Evolutionary conservation across 495 filamentous ascomycete species (phyloP).

Genomic region (Trichoderma erinaceum): DNA sequence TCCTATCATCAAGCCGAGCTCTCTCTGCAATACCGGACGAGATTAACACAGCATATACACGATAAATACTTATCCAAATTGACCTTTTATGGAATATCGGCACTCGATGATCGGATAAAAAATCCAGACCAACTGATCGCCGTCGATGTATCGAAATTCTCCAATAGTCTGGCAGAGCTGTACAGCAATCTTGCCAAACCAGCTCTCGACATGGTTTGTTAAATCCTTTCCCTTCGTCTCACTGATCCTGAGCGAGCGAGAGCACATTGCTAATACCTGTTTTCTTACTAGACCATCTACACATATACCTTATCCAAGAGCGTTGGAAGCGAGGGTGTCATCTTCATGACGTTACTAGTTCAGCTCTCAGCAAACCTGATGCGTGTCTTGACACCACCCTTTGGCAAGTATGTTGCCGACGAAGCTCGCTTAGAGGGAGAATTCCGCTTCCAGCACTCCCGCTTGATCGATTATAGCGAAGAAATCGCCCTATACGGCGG

Average conservation of each 20-base stretch:
- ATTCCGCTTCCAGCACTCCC: slow-evolving; percentile 90
- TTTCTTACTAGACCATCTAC: slow-evolving; percentile 57
- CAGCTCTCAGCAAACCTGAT: slow-evolving; percentile 89
- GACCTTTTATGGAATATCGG: slow-evolving; percentile 95
- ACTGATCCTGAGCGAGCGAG: neutral
- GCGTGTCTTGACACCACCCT: slow-evolving; percentile 93
- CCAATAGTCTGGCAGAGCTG: slow-evolving; percentile 86
- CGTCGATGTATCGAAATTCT: slow-evolving; percentile 92
- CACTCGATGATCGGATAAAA: slow-evolving; percentile 94
- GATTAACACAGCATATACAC: slow-evolving; percentile 88
- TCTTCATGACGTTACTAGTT: slow-evolving; percentile 89
- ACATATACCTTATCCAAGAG: slow-evolving; percentile 87
- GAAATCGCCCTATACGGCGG: slow-evolving; percentile 90
- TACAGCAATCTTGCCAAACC: slow-evolving; percentile 98
- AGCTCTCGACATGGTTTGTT: slow-evolving; percentile 72
- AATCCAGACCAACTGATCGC: slow-evolving; percentile 97
- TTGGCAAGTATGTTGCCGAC: slow-evolving; percentile 96
- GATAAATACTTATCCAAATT: slow-evolving; percentile 88
- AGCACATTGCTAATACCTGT: neutral
- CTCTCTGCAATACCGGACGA: slow-evolving; percentile 82
- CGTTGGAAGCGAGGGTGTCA: slow-evolving; percentile 88
- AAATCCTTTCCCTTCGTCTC: neutral
- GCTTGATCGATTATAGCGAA: slow-evolving; percentile 91
- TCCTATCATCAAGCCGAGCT: slow-evolving; percentile 96
- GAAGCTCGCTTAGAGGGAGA: slow-evolving; percentile 92